Evolutionary conservation across 129 eudicot species (phyloP), one percentile per base, ranked within the genome.

Genomic region (Glebionis coronaria): DNA sequence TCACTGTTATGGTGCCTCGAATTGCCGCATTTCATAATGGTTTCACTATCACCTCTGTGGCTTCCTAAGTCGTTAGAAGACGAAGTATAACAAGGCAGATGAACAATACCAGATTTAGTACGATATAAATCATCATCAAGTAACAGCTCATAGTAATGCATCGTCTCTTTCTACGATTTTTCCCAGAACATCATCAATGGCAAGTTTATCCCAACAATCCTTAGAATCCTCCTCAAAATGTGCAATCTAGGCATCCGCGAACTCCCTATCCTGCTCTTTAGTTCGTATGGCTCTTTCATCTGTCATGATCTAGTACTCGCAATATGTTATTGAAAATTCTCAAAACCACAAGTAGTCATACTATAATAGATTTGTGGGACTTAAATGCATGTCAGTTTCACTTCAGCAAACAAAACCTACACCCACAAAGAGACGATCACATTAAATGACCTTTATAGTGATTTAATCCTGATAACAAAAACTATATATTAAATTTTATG

Each of bases 201-300:
- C 86, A 59, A 91, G 85, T 68, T 76, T 85, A 72, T 91, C 91
- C 98, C 98, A 91, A 42, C 91, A 77, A 72, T 91, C 96, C 27
- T 57, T 51, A 40, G 78, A 69, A 64, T 80, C 85, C 11, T 68
- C 80, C 55, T 27, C n/a, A 25, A 23, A 13, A 76, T 88, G 80
- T 38, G 79, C 81, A 52, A 87, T 94, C 64, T 88, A 25, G 56
- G 96, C 96, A 78, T 88, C 83, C 84, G 88, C 98, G 45, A 91
- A 91, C 59, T 88, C 90, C 76, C 66, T 78, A 44, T 91, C 89
- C 54, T 88, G 82, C 77, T 85, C 98, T 64, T 91, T 73, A 70
- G 85, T 88, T 96, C 98, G 88, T 56, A 44, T 20, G 40, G 50
- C 79, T 38, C 82, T 68, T 69, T 81, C 83, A 71, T 82, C 86